These are phyloP conservation scores for Penicillium bialowiezense DNA, from an alignment of 495 filamentous ascomycete species.

Conservation along the genomic window DNA sequence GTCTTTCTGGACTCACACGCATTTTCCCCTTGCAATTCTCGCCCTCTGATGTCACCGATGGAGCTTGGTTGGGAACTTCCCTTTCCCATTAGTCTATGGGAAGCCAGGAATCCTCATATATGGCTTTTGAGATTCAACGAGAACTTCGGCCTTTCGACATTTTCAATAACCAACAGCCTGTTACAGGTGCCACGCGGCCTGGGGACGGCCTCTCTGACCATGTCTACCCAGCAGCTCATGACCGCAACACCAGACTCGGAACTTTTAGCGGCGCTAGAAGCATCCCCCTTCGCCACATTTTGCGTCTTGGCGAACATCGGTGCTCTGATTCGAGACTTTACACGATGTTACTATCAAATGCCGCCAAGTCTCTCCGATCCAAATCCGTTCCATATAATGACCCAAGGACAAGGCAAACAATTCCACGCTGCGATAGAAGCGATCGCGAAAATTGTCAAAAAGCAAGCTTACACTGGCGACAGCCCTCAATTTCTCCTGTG, in stretches of 20 bases:
- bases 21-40: slow-evolving; percentile 12
- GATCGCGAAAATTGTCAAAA: slow-evolving; percentile 11
- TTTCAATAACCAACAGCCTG: slow-evolving; percentile 2
- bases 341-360: slow-evolving; percentile 14
- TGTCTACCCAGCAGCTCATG: slow-evolving; percentile 14
- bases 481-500: slow-evolving; percentile 11
- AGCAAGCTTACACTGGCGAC: slow-evolving; percentile 9
- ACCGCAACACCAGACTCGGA: slow-evolving; percentile 9
- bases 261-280: slow-evolving; percentile 8
- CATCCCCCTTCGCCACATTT: slow-evolving; percentile 8
- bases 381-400: slow-evolving; percentile 10
- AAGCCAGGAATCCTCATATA: slow-evolving; percentile 12
- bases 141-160: slow-evolving; percentile 6
- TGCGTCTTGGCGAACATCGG: slow-evolving; percentile 8
- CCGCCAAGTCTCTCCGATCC: slow-evolving; percentile 11
- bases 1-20: slow-evolving; percentile 12
- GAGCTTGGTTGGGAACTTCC: slow-evolving; percentile 15
- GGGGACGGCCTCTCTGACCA: slow-evolving; percentile 7
- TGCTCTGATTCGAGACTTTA: slow-evolving; percentile 10
- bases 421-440: slow-evolving; percentile 6
- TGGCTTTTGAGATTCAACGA: slow-evolving; percentile 10
- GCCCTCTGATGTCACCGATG: slow-evolving; percentile 11
- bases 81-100: slow-evolving; percentile 11
- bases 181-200: slow-evolving; percentile 8
- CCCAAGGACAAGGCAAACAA: slow-evolving; percentile 11